Evolutionary conservation across 208 protist species (phyloP), one percentile per base, ranked within the genome.

Genomic region (Acanthamoeba rhysodes): DNA sequence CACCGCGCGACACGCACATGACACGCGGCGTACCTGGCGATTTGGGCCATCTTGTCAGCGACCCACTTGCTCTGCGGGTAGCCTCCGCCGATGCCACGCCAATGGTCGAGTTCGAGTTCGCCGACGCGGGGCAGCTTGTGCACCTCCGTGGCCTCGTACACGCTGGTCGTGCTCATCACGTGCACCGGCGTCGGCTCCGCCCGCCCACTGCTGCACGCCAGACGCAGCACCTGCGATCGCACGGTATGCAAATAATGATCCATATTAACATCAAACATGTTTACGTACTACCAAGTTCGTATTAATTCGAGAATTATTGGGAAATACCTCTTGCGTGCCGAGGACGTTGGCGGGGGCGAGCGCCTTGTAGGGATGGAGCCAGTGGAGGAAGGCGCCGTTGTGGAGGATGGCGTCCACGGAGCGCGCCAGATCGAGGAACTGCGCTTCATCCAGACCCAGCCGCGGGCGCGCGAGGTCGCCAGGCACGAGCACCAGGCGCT

Each of bases 31-130:
- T 22, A 90, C 84, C 91, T 18, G 16, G 95, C 95, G 55, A 82
- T 66, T 59, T 92, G 93, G 27, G 96, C 62, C 48, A 97, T 85
- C 59, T 84, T 93, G 48, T 97, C 96, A 48, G 96, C 95, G 24
- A 97, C 96, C 96, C 96, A 97, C 66, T 97, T 97, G n/a, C n/a
- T 92, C 88, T 96, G 91, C 34, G 96, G 70, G 96, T 97, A 97
- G 29, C 96, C 96, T 29, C 96, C 96, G 20, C 27, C 64, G n/a
- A 97, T 84, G 34, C 96, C 96, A 41, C 90, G 74, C 66, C 90
- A 80, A 27, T 62, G 62, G 6, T 74, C 68, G 32, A 96, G 59
- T 22, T 95, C 72, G 76, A 62, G 45, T 95, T 95, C 45, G 85
- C 85, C 24, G 53, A 55, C 59, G 80, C 95, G 85, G 27, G 82